Conservation (phyloP, 192 early-diverging fungal species). For the Piromyces sp. region DNA sequence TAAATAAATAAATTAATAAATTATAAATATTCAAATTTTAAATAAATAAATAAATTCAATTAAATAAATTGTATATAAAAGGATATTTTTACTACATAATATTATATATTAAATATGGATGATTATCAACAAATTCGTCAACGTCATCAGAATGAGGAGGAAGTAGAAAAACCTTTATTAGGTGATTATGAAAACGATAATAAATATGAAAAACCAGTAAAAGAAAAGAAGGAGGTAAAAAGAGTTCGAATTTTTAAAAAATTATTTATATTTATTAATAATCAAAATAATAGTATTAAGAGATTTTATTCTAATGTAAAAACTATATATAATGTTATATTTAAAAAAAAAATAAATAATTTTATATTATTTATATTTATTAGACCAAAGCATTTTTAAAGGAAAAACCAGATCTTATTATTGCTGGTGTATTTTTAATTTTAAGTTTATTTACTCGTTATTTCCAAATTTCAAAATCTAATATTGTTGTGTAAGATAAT, state of each 20-base stretch:
- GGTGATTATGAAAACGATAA: background rate
- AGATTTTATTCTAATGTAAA: too few relatives aligned
- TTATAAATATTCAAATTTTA: too few relatives aligned
- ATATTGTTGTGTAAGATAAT: background rate
- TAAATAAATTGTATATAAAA: too few relatives aligned
- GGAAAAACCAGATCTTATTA: background rate
- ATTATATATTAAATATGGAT: background rate
- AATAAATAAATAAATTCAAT: too few relatives aligned
- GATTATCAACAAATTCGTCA: background rate
- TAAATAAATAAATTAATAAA: too few relatives aligned
- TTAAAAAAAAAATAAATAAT: too few relatives aligned
- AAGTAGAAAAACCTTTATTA: background rate
- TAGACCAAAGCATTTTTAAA: background rate
- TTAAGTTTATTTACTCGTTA: background rate
- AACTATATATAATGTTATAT: too few relatives aligned
- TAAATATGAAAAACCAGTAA: background rate
- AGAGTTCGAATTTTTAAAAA: too few relatives aligned
- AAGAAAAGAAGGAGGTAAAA: background rate
- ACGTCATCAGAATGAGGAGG: background rate
- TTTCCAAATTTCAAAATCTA: background rate
- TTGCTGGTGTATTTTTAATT: background rate
- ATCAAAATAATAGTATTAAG: too few relatives aligned
- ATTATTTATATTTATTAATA: too few relatives aligned
- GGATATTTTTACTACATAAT: background rate
- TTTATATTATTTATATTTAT: background rate